A percentile compares a stretch with the other conserved stretches of the same genome.
Evolutionary conservation across 2,329 filamentous ascomycete species (phyloP).

Genomic region (Scopulariopsis brevicaulis): DNA sequence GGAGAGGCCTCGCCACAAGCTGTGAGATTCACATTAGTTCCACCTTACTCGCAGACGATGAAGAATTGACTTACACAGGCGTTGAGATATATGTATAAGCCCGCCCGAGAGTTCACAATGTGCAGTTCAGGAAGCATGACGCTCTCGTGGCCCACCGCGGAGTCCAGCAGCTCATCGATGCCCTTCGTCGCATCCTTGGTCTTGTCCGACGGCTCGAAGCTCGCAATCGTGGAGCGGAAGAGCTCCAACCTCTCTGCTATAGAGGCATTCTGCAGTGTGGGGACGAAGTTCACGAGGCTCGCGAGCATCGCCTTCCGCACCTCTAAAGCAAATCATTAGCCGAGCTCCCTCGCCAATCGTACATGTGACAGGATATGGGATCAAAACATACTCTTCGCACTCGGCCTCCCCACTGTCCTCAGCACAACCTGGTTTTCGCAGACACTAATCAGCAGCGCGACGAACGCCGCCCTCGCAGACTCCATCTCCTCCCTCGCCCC

Average conservation of each 20-base stretch:
- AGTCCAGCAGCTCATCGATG: slow-evolving; percentile 47
- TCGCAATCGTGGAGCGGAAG: slow-evolving; percentile 44
- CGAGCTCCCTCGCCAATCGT: not conserved
- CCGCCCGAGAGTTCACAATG: slow-evolving; percentile 64
- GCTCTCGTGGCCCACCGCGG: slow-evolving; percentile 42
- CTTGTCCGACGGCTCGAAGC: slow-evolving; percentile 42
- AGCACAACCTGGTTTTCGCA: slow-evolving; percentile 48
- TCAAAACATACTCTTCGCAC: slow-evolving; percentile 37
- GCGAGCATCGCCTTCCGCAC: slow-evolving; percentile 36
- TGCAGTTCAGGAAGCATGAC: slow-evolving; percentile 53
- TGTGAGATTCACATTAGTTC: slow-evolving; percentile 19
- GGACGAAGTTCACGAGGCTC: slow-evolving; percentile 40
- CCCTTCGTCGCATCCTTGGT: slow-evolving; percentile 19
- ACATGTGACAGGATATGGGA: not conserved
- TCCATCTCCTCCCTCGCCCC: slow-evolving; percentile 46
- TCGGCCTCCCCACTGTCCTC: slow-evolving; percentile 36
- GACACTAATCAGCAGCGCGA: slow-evolving; percentile 49
- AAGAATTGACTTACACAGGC: slow-evolving; percentile 48
- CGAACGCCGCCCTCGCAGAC: slow-evolving; percentile 48
- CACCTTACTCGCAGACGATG: not conserved
- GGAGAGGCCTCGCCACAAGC: slow-evolving; percentile 70
- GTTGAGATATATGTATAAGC: slow-evolving; percentile 77
- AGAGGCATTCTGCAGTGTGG: slow-evolving; percentile 44
- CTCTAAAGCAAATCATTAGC: slow-evolving; percentile 16
- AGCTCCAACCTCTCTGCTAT: slow-evolving; percentile 42